Evolutionary conservation across 2,329 filamentous ascomycete species (phyloP), one percentile per base, ranked within the genome.

Genomic region (Apiospora koreana): DNA sequence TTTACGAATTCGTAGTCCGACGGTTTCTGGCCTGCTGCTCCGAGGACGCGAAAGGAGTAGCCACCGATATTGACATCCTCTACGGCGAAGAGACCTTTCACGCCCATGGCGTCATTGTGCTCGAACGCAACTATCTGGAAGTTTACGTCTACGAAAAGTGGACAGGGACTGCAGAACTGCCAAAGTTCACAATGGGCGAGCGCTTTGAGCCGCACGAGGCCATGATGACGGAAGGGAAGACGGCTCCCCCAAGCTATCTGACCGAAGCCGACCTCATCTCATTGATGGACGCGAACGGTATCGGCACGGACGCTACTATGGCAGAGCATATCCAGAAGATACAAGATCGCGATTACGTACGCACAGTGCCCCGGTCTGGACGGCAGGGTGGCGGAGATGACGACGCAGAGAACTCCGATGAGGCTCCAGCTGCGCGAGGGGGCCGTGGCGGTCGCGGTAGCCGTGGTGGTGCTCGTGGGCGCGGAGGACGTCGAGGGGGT

Each of bases 241-340:
- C 96, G 0, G 89, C 87, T 0, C 86, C 95, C 16, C 96, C 96
- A 0, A 89, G 87, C 28, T 98, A 97, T 79, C 86, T 99, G 41
- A 98, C 96, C 0, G 96, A 99, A 79, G 95, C 96, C 0, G 96
- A 99, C 79, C 86, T 99, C 35, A 97, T 99, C 78, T 93, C 92
- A 3, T 87, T 99, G 14, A 99, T 99, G 96, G 96, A 99, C 82
- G 95, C 94, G 62, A 99, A 99, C 79, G 96, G 96, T 2, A 99
- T 99, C 73, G 96, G 96, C 16, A 99, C 96, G 12, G 96, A 99
- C 83, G 96, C 96, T 8, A 99, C 96, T 1, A 99, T 99, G 96
- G 96, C 96, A 0, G 96, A 99, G 77, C 96, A 99, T 79, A 99
- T 99, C 77, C 91, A 93, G 71, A 99, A 95, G 81, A 97, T 99